Conservation (phyloP, 2,329 filamentous ascomycete species). For the Ilyonectria destructans region DNA sequence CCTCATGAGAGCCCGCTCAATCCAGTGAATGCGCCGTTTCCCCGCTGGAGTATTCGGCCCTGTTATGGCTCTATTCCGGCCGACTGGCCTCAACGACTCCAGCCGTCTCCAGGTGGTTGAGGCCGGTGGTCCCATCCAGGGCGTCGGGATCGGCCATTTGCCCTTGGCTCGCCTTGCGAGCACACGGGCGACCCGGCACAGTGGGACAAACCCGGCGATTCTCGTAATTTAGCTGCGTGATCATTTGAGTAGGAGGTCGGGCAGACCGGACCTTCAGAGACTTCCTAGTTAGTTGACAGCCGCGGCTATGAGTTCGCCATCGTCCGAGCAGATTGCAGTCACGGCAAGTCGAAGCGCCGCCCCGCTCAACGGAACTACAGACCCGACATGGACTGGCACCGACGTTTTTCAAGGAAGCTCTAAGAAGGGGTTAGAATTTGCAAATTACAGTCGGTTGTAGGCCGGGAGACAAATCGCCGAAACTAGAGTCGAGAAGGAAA, state of each 20-base stretch:
- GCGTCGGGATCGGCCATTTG: slow-evolving; percentile 10
- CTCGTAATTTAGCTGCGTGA: not conserved
- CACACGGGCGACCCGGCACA: not conserved
- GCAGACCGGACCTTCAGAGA: not conserved
- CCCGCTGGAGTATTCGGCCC: slow-evolving; percentile 39
- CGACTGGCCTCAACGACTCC: slow-evolving; percentile 4
- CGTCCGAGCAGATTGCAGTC: not conserved
- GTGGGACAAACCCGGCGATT: not conserved
- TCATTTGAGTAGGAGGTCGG: not conserved
- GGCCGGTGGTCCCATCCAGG: slow-evolving; percentile 21
- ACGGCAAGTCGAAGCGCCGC: slow-evolving; percentile 12
- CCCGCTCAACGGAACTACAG: slow-evolving; percentile 5
- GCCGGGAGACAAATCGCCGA: not conserved
- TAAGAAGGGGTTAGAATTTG: not conserved
- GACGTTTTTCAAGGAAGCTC: not conserved
- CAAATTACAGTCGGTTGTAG: not conserved
- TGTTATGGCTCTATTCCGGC: slow-evolving; percentile 40
- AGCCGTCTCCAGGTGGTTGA: slow-evolving; percentile 1
- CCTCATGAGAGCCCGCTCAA: slow-evolving; percentile 19
- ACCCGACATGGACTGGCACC: not conserved
- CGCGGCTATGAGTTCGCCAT: slow-evolving; percentile 1
- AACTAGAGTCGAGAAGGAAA: not conserved
- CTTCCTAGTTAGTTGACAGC: not conserved
- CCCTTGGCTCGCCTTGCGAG: not conserved
- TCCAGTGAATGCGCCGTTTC: slow-evolving; percentile 32